Conservation (phyloP, 106 monocot genomes). For the Hemerocallis citrina region DNA sequence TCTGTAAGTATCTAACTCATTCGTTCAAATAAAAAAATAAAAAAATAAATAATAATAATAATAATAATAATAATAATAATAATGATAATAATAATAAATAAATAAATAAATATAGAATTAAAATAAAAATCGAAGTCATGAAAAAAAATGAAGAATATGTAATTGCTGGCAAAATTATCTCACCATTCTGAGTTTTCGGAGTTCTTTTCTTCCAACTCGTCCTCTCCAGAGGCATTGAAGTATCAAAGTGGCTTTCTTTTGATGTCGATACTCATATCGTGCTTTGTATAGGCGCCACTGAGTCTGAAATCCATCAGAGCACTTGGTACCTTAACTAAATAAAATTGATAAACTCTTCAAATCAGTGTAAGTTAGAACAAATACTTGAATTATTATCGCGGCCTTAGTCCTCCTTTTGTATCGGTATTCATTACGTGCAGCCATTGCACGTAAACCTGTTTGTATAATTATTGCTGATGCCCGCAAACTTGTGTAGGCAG, state of each 20-base stretch:
- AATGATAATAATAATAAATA: too few species aligned
- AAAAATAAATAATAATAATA: neutral
- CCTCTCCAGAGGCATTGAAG: slow-evolving; percentile 96
- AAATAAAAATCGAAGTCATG: too few species aligned
- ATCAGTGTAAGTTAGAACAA: neutral
- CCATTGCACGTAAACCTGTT: slow-evolving; percentile 82
- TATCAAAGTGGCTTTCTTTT: slow-evolving; percentile 61
- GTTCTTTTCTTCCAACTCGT: slow-evolving; percentile 81
- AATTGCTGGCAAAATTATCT: too few species aligned
- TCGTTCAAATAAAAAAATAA: neutral
- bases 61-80: neutral
- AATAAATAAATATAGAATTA: too few species aligned
- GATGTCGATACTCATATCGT: slow-evolving; percentile 38
- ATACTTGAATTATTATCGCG: slow-evolving; percentile 73
- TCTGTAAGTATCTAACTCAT: neutral
- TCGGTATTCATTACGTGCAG: slow-evolving; percentile 70
- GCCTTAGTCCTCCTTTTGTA: slow-evolving; percentile 69
- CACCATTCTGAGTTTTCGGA: slow-evolving; percentile 85
- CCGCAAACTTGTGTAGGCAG: slow-evolving; percentile 28
- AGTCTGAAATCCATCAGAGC: slow-evolving; percentile 32
- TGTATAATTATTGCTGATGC: slow-evolving; percentile 63
- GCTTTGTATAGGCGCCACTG: slow-evolving; percentile 74
- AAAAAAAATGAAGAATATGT: too few species aligned
- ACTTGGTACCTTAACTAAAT: neutral
- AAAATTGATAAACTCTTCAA: neutral